Base-by-base conservation (phyloP, 495 filamentous ascomycete species). In the Beverwykella pulmonaria region DNA sequence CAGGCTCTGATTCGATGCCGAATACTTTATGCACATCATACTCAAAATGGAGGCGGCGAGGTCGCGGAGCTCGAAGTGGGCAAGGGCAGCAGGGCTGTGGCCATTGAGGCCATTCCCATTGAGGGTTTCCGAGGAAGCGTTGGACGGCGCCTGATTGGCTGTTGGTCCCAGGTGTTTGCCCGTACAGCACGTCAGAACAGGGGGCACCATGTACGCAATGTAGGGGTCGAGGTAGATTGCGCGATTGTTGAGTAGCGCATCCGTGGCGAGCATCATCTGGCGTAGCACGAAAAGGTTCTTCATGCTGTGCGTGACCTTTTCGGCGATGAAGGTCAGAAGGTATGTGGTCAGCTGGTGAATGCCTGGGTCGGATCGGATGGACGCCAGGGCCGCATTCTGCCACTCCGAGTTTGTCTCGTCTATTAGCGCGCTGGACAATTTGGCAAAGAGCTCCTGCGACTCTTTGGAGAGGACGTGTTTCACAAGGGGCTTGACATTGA, bases 391-490 rank as follows among this genome's bases (percentile, higher is more conserved):
- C 0, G 95, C 93, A 9, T 85, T 82, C n/a, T 93, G 90, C 71
- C 96, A 87, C 57, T 90, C 86, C 55, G 96, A 92, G 52, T 89
- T 89, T 27, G 82, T 84, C 66, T 93, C 91, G 73, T 98, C 91
- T 54, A 96, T 80, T 22, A 98, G 82, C 1, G 93, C 93, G 65
- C 81, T 83, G 77, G 90, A 92, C 41, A 98, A 88, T 71, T 93
- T 96, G 71, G 96, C 91, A 65, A 97, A 98, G 82, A 97, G 98
- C n/a, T 97, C 84, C 70, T 93, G 90, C 2, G 97, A 85, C 75
- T 98, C 94, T 74, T 96, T 94, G 60, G 91, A 96, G 41, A 98
- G 82, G 61, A 97, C 85, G 71, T 98, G 95, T 76, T 97, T 98
- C 46, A 98, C 94, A 1, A 91, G 81, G 1, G 94, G 94, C 68